Conservation (phyloP, 495 filamentous ascomycete species). For the Penicillium dipodomyicola region DNA sequence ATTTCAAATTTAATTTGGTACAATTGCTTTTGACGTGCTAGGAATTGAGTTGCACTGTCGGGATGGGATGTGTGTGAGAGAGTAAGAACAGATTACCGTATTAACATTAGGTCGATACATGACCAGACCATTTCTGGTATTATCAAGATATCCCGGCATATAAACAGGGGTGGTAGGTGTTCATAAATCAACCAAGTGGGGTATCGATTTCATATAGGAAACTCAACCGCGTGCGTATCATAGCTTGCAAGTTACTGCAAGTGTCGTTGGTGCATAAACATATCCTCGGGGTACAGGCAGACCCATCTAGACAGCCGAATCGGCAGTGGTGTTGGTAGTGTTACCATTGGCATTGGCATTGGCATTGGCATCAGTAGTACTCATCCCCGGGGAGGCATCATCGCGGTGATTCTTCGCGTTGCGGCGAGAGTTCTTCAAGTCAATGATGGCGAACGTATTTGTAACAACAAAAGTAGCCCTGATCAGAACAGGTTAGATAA, state of each 20-base stretch:
- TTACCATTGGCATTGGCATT: neutral
- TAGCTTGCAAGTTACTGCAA: neutral
- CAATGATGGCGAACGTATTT: slow-evolving; percentile 33
- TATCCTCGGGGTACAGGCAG: neutral
- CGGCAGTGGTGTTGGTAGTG: neutral
- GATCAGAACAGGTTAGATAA: neutral
- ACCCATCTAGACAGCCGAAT: neutral
- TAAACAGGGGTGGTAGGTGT: neutral
- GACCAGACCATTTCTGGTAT: slow-evolving; percentile 1
- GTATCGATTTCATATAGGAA: slow-evolving; percentile 6
- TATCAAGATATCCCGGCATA: neutral
- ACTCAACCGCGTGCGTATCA: neutral
- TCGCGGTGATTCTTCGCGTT: slow-evolving; percentile 6
- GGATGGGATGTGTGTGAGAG: no score
- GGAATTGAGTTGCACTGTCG: neutral
- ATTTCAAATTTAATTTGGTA: neutral
- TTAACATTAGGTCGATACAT: slow-evolving; percentile 6
- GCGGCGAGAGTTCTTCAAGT: slow-evolving; percentile 9
- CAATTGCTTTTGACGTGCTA: neutral
- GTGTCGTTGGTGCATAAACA: neutral
- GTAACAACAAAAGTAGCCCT: slow-evolving; percentile 46
- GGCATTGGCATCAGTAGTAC: neutral
- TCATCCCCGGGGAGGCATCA: neutral
- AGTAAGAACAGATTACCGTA: slow-evolving; percentile 1
- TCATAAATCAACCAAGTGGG: slow-evolving; percentile 5